Conservation (phyloP, 2,329 filamentous ascomycete species). For the Cladosporium sp. region DNA sequence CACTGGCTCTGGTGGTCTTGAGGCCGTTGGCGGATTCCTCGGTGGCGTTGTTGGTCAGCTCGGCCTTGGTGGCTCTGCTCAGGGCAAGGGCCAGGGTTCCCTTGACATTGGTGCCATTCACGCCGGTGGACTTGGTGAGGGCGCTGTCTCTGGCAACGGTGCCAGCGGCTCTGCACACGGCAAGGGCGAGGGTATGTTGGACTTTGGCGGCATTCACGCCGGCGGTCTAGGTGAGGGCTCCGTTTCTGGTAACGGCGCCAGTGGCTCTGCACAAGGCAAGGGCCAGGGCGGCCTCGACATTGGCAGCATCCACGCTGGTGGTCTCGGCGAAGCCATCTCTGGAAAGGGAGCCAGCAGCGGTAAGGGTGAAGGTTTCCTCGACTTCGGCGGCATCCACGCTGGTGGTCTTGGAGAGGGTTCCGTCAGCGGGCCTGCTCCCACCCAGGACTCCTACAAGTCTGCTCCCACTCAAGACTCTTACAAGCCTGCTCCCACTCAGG, state of each 20-base stretch:
- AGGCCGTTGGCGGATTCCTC: slow-evolving; percentile 7
- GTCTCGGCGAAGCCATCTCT: not conserved
- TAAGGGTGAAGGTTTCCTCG: not conserved
- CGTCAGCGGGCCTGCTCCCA: not conserved
- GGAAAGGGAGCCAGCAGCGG: not conserved
- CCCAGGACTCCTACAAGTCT: not conserved
- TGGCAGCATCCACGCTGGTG: not conserved
- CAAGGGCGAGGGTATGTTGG: not conserved
- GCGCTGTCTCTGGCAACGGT: not conserved
- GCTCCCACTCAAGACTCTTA: not conserved
- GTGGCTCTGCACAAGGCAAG: not conserved
- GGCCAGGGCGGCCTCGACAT: not conserved
- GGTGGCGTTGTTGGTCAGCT: slow-evolving; percentile 6
- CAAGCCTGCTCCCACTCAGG: not conserved
- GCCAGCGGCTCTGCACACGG: not conserved
- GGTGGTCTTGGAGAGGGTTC: not conserved
- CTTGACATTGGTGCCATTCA: not conserved
- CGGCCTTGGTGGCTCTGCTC: slow-evolving; percentile 4
- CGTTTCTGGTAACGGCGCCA: not conserved
- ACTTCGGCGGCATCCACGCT: not conserved
- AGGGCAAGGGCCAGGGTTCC: not conserved
- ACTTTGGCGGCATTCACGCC: not conserved
- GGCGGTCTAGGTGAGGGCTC: not conserved
- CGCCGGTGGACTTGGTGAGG: not conserved
- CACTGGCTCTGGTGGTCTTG: not conserved